Conservation (phyloP, 371 early-diverging fungal genomes). For the Chytridiales sp. region DNA sequence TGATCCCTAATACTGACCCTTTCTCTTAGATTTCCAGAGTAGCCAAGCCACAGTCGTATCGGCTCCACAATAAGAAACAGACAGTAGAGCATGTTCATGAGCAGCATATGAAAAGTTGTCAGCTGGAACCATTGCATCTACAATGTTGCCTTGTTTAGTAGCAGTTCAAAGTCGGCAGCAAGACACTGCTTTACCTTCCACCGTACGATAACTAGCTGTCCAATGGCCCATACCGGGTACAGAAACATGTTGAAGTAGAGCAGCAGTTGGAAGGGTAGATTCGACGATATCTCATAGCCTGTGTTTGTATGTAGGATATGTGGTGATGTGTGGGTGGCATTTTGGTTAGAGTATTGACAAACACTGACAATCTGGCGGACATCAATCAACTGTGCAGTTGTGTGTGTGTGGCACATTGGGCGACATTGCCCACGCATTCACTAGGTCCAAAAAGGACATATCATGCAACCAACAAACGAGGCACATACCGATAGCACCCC, state of each 20-base stretch:
- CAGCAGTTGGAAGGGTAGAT: conserved; percentile 36
- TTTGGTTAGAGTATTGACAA: too few relatives aligned
- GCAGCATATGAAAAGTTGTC: conserved; percentile 14
- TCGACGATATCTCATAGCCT: conserved; percentile 34
- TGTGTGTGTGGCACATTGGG: too few relatives aligned
- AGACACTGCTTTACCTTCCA: conserved; percentile 34
- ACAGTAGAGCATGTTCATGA: conserved; percentile 17
- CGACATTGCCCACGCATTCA: too few relatives aligned
- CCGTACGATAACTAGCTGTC: conserved; percentile 17
- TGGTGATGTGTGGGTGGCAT: too few relatives aligned
- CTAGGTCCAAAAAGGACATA: too few relatives aligned
- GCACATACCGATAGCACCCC: too few relatives aligned
- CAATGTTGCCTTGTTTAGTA: background rate
- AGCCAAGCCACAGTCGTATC: conserved; percentile 39
- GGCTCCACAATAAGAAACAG: conserved; percentile 33
- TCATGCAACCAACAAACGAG: too few relatives aligned
- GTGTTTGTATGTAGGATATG: too few relatives aligned
- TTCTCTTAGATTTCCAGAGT: conserved; percentile 39
- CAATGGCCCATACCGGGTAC: conserved; percentile 36
- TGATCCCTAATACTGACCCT: conserved; percentile 23
- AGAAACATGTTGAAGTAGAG: conserved; percentile 37
- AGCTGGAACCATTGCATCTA: conserved; percentile 23
- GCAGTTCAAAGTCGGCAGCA: background rate
- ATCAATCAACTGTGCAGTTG: too few relatives aligned
- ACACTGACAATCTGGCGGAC: too few relatives aligned